Base-by-base conservation (phyloP, 495 filamentous ascomycete genomes). In the Darksidea phi region DNA sequence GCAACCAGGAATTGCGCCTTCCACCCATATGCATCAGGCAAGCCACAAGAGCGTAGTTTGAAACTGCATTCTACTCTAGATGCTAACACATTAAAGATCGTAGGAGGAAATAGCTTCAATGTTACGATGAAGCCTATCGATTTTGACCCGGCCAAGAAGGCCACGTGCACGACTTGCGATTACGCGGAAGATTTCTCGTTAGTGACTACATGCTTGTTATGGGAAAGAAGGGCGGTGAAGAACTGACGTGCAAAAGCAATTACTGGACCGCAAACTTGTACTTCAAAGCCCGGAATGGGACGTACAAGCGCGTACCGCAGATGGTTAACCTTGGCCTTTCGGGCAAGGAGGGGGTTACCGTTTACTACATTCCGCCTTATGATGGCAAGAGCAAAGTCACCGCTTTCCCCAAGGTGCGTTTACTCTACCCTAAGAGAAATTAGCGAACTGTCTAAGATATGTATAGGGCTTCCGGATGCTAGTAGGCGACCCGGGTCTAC, bases 301-400 rank as follows among this genome's bases (percentile, higher is more conserved):
- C 63, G 23, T 66, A 56, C 36, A 61, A 61, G 57, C 63, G 63
- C 18, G 63, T 66, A 15, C 49, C 49, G 11, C 63, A 66, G 57
- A 61, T 61, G 57, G 63, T 66, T 17, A 66, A 66, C 18, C 26
- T 61, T 28, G 63, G 63, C 1, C 51, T 66, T 5, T n/a, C n/a
- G 0, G 63, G 63, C 6, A 48, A 46, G 7, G 57, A 57, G 24
- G 63, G 63, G 18, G 51, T 66, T 10, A 66, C 63, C 0, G 63
- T 66, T 20, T 66, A 66, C 52, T 66, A 66, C 36, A 66, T 66
- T 37, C 63, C 63, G 2, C 63, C 63, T 34, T 66, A 66, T 48
- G 63, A 66, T 53, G 63, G 63, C 21, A 66, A 66, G 57, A 61
- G 57, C 1, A 66, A 66, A 25, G 63, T 66, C 11, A 66, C 63